phyloP scores from a whole-genome alignment of 2,329 filamentous ascomycete genomes.

The Fusarium sp. region DNA sequence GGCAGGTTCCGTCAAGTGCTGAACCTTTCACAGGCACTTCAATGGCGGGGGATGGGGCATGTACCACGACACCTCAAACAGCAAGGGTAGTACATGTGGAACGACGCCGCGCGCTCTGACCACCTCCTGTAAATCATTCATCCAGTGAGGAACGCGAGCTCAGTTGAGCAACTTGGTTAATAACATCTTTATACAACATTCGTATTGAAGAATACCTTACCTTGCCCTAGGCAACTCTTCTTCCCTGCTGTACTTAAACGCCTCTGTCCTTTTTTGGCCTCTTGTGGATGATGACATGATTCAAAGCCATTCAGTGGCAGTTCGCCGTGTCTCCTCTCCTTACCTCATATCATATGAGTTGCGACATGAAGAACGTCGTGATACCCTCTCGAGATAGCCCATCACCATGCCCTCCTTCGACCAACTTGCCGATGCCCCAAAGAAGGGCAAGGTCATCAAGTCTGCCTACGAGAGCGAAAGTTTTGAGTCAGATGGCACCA shows the following conservation, averaged over 20 bases:
- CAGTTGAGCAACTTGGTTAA: conserved; percentile 25
- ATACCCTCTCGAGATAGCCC: conserved; percentile 28
- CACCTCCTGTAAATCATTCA: conserved; percentile 13
- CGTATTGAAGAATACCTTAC: not conserved
- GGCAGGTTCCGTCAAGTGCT: conserved; percentile 28
- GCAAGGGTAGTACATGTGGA: conserved; percentile 24
- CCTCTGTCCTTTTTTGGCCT: not conserved
- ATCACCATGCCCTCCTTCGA: conserved; percentile 60
- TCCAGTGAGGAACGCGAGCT: conserved; percentile 15
- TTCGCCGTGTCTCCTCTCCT: conserved; percentile 12
- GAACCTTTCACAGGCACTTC: not conserved
- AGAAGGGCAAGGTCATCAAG: conserved; percentile 68
- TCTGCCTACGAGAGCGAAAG: conserved; percentile 86
- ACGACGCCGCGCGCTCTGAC: conserved; percentile 23
- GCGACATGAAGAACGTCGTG: conserved; percentile 39
- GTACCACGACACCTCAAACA: conserved; percentile 26
- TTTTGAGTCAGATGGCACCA: conserved; percentile 85
- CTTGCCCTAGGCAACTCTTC: not conserved
- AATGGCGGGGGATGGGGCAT: conserved; percentile 32
- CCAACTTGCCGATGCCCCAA: conserved; percentile 55
- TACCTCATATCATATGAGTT: conserved; percentile 21
- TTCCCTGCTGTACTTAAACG: not conserved
- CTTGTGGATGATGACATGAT: conserved; percentile 29
- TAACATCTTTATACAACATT: not conserved
- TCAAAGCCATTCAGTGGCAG: conserved; percentile 19